phyloP scores from a whole-genome alignment of 345 rosid species.

The Gynandropsis gynandra region DNA sequence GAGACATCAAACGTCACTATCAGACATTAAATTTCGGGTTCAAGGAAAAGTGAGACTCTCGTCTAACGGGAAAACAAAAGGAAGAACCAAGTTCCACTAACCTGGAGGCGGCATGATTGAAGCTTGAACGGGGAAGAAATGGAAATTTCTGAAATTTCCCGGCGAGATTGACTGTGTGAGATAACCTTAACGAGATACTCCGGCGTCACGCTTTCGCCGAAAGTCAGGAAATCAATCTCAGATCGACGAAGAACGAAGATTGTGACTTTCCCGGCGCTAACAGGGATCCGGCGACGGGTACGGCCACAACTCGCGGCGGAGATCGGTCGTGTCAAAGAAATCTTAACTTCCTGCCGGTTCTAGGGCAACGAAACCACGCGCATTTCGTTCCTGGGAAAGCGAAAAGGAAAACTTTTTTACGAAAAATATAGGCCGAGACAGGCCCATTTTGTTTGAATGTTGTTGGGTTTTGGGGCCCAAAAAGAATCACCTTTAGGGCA shows the following conservation, averaged over 20 bases:
- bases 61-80: not conserved
- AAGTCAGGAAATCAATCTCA: too few species aligned
- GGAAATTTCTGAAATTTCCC: not conserved
- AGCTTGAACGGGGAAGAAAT: not conserved
- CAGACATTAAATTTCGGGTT: not conserved
- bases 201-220: constrained; percentile 18
- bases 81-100: not conserved
- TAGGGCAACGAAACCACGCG: constrained; percentile 39
- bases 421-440: constrained; percentile 4
- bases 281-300: constrained; percentile 19
- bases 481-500: not conserved
- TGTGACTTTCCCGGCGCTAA: too few species aligned
- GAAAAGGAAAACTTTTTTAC: constrained; percentile 27
- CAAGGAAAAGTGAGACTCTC: not conserved
- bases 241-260: too few species aligned
- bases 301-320: constrained; percentile 28
- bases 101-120: constrained; percentile 30
- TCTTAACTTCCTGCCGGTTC: constrained; percentile 38
- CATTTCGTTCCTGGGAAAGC: constrained; percentile 27
- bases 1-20: not conserved
- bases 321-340: constrained; percentile 21
- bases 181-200: not conserved
- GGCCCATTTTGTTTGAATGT: not conserved
- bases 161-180: not conserved
- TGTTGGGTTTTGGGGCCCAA: constrained; percentile 4